A percentile compares a stretch with the other conserved stretches of the same genome.
phyloP scores from a whole-genome alignment of 2,329 filamentous ascomycete species.

The Hirsutella minnesotensis region DNA sequence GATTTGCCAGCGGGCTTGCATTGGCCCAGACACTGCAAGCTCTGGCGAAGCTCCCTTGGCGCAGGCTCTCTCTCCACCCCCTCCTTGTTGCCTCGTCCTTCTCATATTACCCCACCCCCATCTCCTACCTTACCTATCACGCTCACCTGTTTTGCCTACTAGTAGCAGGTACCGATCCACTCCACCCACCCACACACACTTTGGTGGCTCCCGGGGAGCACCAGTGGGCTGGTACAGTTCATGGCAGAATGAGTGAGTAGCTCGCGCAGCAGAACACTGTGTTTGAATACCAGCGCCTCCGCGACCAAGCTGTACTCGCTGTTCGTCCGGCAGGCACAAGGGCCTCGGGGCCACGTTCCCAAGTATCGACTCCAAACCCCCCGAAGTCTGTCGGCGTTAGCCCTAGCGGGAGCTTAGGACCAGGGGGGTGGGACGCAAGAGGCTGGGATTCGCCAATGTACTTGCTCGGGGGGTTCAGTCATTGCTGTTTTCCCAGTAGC shows the following conservation, averaged over 20 bases:
- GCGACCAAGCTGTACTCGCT: not conserved
- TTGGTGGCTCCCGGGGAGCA: too few species aligned
- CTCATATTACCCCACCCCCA: too few species aligned
- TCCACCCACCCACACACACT: too few species aligned
- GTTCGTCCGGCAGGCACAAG: not conserved
- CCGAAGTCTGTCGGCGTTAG: slow-evolving; percentile 3
- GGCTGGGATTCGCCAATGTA: not conserved
- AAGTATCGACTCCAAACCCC: not conserved
- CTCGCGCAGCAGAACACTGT: too few species aligned
- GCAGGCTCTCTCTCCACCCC: not conserved
- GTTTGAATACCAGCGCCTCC: not conserved
- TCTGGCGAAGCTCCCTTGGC: not conserved
- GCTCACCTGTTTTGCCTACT: too few species aligned
- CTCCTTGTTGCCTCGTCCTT: not conserved
- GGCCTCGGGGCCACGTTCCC: slow-evolving; percentile 2
- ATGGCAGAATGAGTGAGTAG: too few species aligned
- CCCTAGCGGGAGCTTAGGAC: slow-evolving; percentile 2
- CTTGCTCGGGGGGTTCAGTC: too few species aligned
- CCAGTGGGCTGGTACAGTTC: too few species aligned
- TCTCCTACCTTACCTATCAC: too few species aligned
- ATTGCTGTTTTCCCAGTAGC: too few species aligned
- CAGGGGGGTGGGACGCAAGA: not conserved
- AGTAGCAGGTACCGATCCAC: too few species aligned
- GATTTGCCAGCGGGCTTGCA: too few species aligned
- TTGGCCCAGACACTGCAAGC: not conserved